Evolutionary conservation across 2,329 filamentous ascomycete genomes (phyloP), one percentile per base, ranked within the genome.

Genomic region (Fusarium temperatum): DNA sequence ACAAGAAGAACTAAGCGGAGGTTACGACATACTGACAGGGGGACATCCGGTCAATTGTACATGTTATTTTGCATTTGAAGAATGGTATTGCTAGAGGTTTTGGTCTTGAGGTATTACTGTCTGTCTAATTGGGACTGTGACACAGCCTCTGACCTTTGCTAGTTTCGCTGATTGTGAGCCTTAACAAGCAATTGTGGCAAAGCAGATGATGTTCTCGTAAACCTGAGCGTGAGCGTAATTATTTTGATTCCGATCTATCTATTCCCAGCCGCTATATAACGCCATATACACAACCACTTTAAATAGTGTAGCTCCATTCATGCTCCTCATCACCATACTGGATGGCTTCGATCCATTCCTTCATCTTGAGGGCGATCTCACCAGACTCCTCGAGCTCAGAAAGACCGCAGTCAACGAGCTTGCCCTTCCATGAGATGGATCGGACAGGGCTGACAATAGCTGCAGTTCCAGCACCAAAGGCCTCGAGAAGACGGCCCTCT

Each of bases 321-420:
- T 98, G 94, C 81, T 94, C 90, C 83, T 96, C 93, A 74, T 98
- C 95, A 73, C 96, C 96, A 81, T 98, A 98, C 85, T 98, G 96
- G 77, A 97, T 95, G 35, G 86, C 92, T 86, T 97, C 95, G 72
- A 99, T 98, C 96, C 96, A 99, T 78, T 92, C 90, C 90, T 98
- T 97, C 92, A 99, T 95, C 83, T 89, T 90, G 78, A 90, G 85
- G 15, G 96, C 93, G 79, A 98, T 88, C 80, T 95, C 92, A 48
- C 96, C 96, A 17, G 94, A 95, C 86, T 99, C 96, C 83, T 97
- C 89, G 54, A 90, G 87, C 76, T 93, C 91, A 81, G 89, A 89
- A 75, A 99, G 85, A 8, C 95, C 96, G 82, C 96, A 98, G 79
- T 94, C 89, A 35, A 99, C 91, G 72, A 93, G 81, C 79, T 93